Evolutionary conservation across 495 filamentous ascomycete genomes (phyloP).

Genomic region (Collariella sp.): DNA sequence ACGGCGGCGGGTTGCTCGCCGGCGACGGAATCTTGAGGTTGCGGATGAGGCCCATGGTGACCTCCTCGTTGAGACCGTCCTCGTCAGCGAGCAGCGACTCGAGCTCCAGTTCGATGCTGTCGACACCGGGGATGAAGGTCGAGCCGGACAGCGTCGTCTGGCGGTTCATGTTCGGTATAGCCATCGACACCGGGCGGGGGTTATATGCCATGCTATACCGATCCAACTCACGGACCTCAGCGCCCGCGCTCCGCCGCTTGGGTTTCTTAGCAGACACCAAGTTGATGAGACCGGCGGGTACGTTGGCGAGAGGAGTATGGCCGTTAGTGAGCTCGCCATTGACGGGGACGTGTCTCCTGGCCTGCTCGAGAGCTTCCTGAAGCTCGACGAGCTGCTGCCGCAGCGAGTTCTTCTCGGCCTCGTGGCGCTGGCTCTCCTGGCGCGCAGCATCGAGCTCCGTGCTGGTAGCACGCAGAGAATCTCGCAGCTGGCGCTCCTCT

Average conservation of each 20-base stretch:
- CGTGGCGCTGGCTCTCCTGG: conserved; percentile 57
- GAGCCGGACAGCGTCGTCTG: conserved; percentile 55
- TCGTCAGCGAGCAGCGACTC: conserved; percentile 91
- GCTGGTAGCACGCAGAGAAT: conserved; percentile 64
- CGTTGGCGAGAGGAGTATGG: conserved; percentile 35
- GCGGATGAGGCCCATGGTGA: conserved; percentile 87
- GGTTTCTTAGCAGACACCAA: conserved; percentile 95
- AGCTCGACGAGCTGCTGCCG: conserved; percentile 81
- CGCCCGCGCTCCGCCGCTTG: conserved; percentile 86
- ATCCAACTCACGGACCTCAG: conserved; percentile 74
- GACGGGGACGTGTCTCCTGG: conserved; percentile 54
- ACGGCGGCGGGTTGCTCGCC: conserved; percentile 71
- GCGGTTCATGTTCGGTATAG: conserved; percentile 55
- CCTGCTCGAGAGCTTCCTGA: conserved; percentile 84
- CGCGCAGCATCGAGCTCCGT: conserved; percentile 70
- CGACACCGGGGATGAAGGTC: conserved; percentile 65
- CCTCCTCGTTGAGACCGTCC: conserved; percentile 90
- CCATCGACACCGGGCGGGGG: conserved; percentile 91
- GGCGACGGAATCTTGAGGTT: conserved; percentile 93
- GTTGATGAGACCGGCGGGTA: conserved; percentile 79
- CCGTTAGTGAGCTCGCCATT: conserved; percentile 72
- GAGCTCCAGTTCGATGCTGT: conserved; percentile 88
- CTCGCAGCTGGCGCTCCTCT: conserved; percentile 73
- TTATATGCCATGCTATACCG: conserved; percentile 87
- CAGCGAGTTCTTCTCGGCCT: conserved; percentile 74